These are phyloP conservation scores for Claviceps maximensis DNA, from an alignment of 2,329 filamentous ascomycete species.

Conservation along the genomic window DNA sequence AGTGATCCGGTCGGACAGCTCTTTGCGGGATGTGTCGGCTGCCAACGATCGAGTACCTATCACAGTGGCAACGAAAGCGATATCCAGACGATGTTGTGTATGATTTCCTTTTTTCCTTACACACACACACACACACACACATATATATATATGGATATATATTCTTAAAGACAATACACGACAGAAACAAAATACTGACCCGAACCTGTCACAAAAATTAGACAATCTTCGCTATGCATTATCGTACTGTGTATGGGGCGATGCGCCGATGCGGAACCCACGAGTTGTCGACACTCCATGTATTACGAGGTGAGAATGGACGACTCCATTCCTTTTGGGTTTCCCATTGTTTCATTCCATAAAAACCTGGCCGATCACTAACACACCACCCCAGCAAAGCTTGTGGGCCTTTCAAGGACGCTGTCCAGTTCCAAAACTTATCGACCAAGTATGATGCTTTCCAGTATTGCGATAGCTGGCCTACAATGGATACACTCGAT, in stretches of 20 bases:
- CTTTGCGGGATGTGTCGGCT: constrained; percentile 37
- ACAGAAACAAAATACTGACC: background rate
- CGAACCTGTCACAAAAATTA: constrained; percentile 13
- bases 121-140: no score
- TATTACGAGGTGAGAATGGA: constrained; percentile 34
- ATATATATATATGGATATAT: no score
- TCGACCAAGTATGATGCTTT: constrained; percentile 31
- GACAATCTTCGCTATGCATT: constrained; percentile 46
- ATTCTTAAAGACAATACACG: no score
- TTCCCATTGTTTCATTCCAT: no score
- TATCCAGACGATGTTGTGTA: constrained; percentile 41
- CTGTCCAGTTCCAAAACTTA: constrained; percentile 37
- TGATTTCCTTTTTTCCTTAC: constrained; percentile 13
- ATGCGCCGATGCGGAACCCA: constrained; percentile 25
- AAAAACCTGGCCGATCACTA: background rate
- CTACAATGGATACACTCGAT: constrained; percentile 22
- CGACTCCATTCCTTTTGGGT: no score
- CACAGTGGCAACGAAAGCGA: constrained; percentile 35
- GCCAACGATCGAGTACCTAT: constrained; percentile 37
- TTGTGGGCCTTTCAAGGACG: constrained; percentile 34
- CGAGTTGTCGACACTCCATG: constrained; percentile 32
- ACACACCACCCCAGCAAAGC: constrained; percentile 29
- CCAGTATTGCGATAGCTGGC: constrained; percentile 41
- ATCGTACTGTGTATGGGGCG: constrained; percentile 41
- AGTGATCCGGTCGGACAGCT: constrained; percentile 29